Conservation (phyloP, 2,329 filamentous ascomycete species). For the Phialophora verrucosa region DNA sequence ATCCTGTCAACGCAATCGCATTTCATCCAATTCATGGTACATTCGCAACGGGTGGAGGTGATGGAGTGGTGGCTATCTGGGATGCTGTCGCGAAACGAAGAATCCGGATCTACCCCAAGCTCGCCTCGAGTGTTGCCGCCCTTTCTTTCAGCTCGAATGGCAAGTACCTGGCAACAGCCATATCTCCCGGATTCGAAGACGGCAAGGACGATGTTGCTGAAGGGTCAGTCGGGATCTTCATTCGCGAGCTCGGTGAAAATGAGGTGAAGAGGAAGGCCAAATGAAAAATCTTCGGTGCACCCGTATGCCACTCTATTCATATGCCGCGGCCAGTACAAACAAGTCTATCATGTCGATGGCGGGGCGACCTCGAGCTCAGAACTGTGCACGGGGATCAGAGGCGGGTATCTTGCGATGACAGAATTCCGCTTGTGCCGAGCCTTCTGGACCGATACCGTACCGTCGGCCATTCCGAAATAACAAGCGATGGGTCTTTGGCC, state of each 20-base stretch:
- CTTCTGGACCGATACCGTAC: constrained; percentile 64
- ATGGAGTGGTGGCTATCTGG: constrained; percentile 91
- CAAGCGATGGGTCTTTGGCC: constrained; percentile 91
- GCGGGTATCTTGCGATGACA: constrained; percentile 37
- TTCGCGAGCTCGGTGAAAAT: constrained; percentile 82
- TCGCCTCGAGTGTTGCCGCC: constrained; percentile 76
- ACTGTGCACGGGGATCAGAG: constrained; percentile 33
- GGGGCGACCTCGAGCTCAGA: constrained; percentile 16
- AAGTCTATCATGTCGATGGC: constrained; percentile 21
- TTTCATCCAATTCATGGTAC: constrained; percentile 85
- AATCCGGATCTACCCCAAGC: constrained; percentile 87
- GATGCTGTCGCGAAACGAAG: constrained; percentile 88
- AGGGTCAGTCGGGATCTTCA: constrained; percentile 75
- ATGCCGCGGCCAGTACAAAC: not conserved
- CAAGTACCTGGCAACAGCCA: constrained; percentile 75
- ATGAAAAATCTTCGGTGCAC: constrained; percentile 59
- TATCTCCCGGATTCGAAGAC: constrained; percentile 87
- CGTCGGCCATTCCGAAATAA: constrained; percentile 91
- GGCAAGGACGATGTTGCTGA: constrained; percentile 76
- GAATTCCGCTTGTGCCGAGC: constrained; percentile 44
- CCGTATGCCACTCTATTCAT: constrained; percentile 1
- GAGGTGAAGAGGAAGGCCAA: constrained; percentile 86
- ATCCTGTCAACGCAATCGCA: constrained; percentile 85
- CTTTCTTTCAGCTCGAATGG: constrained; percentile 79
- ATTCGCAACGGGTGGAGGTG: constrained; percentile 87